Percentiles rank a stretch among this genome's conserved stretches.
phyloP scores from a whole-genome alignment of 1,139 yeast genomes.

The Geotrichum australiense region DNA sequence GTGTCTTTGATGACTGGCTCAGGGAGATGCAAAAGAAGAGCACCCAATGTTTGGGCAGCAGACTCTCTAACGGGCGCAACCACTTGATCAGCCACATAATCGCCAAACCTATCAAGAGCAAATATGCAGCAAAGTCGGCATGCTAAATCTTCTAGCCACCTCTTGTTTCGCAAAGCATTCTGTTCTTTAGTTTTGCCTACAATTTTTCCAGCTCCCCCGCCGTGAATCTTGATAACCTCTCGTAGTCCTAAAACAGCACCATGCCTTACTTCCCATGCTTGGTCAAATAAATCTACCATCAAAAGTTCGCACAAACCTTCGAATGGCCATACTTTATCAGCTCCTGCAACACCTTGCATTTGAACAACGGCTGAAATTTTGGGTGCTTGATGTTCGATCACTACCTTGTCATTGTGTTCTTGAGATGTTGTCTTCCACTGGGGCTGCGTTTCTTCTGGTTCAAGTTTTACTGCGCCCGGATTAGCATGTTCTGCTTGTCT shows the following conservation, averaged over 20 bases:
- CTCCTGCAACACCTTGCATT: conserved; percentile 60
- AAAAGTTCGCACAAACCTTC: conserved; percentile 93
- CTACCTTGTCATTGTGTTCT: conserved; percentile 72
- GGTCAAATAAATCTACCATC: conserved; percentile 73
- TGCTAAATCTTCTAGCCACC: conserved; percentile 79
- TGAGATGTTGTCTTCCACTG: conserved; percentile 60
- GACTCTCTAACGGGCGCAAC: conserved; percentile 98
- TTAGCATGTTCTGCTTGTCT: conserved; percentile 29
- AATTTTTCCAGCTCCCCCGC: conserved; percentile 78
- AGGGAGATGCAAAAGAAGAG: conserved; percentile 67
- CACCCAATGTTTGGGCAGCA: conserved; percentile 91
- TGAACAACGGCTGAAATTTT: conserved; percentile 65
- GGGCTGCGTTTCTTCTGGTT: conserved; percentile 17
- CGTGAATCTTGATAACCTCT: conserved; percentile 79
- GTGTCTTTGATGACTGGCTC: conserved; percentile 48
- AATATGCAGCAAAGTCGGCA: conserved; percentile 80
- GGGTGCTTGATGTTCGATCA: conserved; percentile 70
- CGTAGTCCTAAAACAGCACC: conserved; percentile 93
- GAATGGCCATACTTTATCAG: conserved; percentile 86
- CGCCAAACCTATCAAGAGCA: conserved; percentile 93
- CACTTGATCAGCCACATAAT: conserved; percentile 94
- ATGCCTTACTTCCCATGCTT: conserved; percentile 91
- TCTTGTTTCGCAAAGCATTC: conserved; percentile 58
- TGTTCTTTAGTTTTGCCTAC: conserved; percentile 53
- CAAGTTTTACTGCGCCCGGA: conserved; percentile 20